Percentiles rank a stretch among this genome's conserved stretches.
Evolutionary conservation across 805 yeast species (phyloP).

Genomic region (Wickerhamomyces tratensis): DNA sequence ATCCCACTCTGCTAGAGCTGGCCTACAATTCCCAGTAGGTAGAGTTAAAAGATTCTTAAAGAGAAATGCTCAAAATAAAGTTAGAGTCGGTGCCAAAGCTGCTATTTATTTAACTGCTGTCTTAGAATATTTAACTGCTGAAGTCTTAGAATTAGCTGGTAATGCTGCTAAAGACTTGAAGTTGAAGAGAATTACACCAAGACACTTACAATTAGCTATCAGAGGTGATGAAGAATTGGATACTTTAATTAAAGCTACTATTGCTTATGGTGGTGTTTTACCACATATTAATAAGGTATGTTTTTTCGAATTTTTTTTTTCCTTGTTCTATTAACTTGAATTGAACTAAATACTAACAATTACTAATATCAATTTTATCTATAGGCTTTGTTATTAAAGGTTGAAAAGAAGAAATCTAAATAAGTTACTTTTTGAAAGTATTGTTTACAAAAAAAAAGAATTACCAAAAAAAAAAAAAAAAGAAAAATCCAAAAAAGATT

Average conservation of each 20-base stretch:
- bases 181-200: slow-evolving; percentile 95
- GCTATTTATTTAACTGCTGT: slow-evolving; percentile 96
- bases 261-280: slow-evolving; percentile 96
- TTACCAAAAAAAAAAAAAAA: too few species aligned
- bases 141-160: slow-evolving; percentile 95
- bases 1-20: slow-evolving; percentile 91
- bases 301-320: neutral
- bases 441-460: too few species aligned
- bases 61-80: slow-evolving; percentile 77
- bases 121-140: slow-evolving; percentile 92
- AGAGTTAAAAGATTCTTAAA: slow-evolving; percentile 96
- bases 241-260: slow-evolving; percentile 87
- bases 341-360: neutral
- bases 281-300: slow-evolving; percentile 36
- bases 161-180: slow-evolving; percentile 95
- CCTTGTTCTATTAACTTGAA: neutral
- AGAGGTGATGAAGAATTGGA: slow-evolving; percentile 98
- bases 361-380: neutral
- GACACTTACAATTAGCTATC: slow-evolving; percentile 93
- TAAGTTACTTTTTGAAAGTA: neutral
- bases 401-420: slow-evolving; percentile 15
- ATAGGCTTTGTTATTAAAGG: slow-evolving; percentile 17
- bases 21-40: slow-evolving; percentile 95
- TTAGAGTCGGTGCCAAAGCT: slow-evolving; percentile 78
- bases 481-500: too few species aligned